Conservation (phyloP, 306 rosid species). For the Castanea sativa region DNA sequence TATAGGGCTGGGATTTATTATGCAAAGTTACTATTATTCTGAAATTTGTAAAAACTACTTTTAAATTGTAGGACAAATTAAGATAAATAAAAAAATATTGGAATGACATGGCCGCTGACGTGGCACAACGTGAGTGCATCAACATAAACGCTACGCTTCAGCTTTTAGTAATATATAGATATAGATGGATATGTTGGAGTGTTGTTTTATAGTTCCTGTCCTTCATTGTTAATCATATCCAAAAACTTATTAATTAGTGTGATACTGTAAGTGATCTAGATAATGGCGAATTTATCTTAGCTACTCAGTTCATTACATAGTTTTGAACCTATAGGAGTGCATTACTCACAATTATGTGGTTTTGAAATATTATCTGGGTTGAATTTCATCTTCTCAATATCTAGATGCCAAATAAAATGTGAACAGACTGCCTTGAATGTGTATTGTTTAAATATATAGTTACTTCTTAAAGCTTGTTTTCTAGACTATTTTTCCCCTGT, state of each 20-base stretch:
- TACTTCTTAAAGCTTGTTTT: not conserved
- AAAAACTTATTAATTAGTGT: not conserved
- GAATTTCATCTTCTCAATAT: not conserved
- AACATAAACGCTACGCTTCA: no score
- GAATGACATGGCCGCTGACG: no score
- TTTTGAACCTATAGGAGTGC: not conserved
- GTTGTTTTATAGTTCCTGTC: not conserved
- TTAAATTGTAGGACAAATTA: no score
- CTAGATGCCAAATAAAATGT: not conserved
- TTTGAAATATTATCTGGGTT: not conserved
- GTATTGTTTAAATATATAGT: not conserved
- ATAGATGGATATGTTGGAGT: not conserved
- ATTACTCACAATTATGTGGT: not conserved
- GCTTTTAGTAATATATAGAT: no score
- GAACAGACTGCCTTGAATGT: not conserved
- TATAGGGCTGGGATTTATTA: no score
- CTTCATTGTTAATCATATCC: not conserved
- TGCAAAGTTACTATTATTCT: no score
- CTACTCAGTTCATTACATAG: not conserved
- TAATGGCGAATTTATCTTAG: not conserved
- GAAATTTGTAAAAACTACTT: no score
- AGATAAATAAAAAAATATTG: no score
- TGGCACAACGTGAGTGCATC: no score
- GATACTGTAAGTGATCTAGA: not conserved
- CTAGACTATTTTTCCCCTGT: not conserved